These are phyloP conservation scores for Rhexocercosporidium sp. DNA, from an alignment of 2,329 filamentous ascomycete genomes.

Conservation along the genomic window DNA sequence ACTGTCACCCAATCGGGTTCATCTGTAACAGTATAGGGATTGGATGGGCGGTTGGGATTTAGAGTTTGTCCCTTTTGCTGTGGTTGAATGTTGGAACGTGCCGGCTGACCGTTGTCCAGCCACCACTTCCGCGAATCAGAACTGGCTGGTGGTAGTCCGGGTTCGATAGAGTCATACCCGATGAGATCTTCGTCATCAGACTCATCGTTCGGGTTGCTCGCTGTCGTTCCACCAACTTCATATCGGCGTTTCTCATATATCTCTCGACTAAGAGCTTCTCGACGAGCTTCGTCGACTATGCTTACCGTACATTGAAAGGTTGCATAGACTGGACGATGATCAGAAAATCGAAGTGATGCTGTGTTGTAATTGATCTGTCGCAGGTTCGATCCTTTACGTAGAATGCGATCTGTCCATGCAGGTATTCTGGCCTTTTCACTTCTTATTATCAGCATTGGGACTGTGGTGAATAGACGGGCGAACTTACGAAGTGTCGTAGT, in stretches of 20 bases:
- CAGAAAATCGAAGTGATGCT: slow-evolving; percentile 85
- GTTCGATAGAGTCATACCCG: slow-evolving; percentile 82
- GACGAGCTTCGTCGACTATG: slow-evolving; percentile 76
- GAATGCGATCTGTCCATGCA: slow-evolving; percentile 94
- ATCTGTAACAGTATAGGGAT: slow-evolving; percentile 76
- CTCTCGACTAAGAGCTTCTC: slow-evolving; percentile 73
- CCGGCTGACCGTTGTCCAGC: slow-evolving; percentile 73
- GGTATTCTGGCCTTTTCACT: slow-evolving; percentile 93
- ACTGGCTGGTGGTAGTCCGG: slow-evolving; percentile 72
- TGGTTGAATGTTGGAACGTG: slow-evolving; percentile 72
- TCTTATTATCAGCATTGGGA: slow-evolving; percentile 4
- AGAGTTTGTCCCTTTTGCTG: slow-evolving; percentile 67
- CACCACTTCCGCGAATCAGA: slow-evolving; percentile 75
- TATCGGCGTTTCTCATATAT: slow-evolving; percentile 73
- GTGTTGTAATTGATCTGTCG: slow-evolving; percentile 83
- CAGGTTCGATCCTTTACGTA: slow-evolving; percentile 84
- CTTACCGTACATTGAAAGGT: slow-evolving; percentile 84
- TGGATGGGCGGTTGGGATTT: slow-evolving; percentile 77
- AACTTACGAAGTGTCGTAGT: slow-evolving; percentile 86
- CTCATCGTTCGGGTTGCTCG: slow-evolving; percentile 64
- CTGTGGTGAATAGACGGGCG: not conserved
- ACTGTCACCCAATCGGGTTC: slow-evolving; percentile 86
- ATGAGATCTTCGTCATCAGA: slow-evolving; percentile 79
- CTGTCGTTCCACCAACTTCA: slow-evolving; percentile 68
- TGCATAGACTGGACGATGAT: slow-evolving; percentile 94